Conservation (phyloP, 2,329 filamentous ascomycete genomes). For the Alternaria consortialis region DNA sequence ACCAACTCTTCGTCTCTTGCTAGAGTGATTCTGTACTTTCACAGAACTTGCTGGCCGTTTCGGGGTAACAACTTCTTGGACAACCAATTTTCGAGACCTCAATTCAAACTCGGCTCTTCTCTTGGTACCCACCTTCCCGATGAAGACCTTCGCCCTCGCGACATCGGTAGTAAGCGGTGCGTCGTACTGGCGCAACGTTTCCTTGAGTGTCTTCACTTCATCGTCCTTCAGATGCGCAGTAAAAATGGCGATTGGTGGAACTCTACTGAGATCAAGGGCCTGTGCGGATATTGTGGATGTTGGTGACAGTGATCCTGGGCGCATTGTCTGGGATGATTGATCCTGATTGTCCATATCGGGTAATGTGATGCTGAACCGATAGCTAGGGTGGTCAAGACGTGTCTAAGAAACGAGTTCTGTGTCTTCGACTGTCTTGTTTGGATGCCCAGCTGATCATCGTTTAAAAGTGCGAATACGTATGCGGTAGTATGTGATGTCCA, state of each 20-base stretch:
- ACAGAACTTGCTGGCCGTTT: constrained; percentile 30
- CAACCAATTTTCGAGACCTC: constrained; percentile 69
- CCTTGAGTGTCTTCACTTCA: constrained; percentile 70
- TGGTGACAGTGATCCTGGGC: constrained; percentile 27
- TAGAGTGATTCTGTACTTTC: constrained; percentile 18
- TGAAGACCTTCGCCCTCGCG: constrained; percentile 74
- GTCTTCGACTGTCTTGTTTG: constrained; percentile 23
- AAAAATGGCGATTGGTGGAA: constrained; percentile 77
- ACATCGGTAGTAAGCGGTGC: constrained; percentile 75
- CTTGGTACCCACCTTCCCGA: constrained; percentile 76
- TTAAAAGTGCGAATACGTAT: constrained; percentile 15
- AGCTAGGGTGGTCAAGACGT: constrained; percentile 38
- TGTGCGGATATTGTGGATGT: constrained; percentile 24
- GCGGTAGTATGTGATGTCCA: constrained; percentile 6
- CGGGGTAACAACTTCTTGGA: constrained; percentile 58
- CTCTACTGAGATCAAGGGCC: constrained; percentile 51
- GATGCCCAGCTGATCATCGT: constrained; percentile 28
- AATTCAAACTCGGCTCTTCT: constrained; percentile 81
- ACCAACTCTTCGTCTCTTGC: constrained; percentile 30
- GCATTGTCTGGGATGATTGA: constrained; percentile 31
- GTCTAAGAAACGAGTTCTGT: constrained; percentile 33
- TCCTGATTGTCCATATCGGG: constrained; percentile 32
- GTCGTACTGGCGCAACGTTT: constrained; percentile 63
- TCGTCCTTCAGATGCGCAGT: constrained; percentile 72
- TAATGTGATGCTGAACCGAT: constrained; percentile 31